Evolutionary conservation across 768 basidiomycete genomes (phyloP).

Genomic region (Lepiota brunneoincarnata): DNA sequence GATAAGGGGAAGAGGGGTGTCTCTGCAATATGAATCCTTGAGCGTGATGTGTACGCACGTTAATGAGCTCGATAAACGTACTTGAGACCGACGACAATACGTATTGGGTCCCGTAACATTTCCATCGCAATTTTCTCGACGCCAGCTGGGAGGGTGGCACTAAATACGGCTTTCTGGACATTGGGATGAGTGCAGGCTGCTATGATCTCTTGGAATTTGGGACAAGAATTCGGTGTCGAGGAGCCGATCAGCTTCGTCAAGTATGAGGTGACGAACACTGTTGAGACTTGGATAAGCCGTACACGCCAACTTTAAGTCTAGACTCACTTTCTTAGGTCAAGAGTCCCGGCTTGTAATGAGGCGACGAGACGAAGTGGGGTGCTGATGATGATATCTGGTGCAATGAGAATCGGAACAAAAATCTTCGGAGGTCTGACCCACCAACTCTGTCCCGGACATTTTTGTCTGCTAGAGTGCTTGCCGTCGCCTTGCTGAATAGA

Average conservation of each 20-base stretch:
- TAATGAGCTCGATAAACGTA: constrained; percentile 35
- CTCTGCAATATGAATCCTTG: constrained; percentile 44
- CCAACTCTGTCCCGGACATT: constrained; percentile 74
- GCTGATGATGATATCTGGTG: constrained; percentile 82
- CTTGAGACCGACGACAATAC: constrained; percentile 97
- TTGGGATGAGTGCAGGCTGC: constrained; percentile 66
- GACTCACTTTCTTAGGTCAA: constrained; percentile 74
- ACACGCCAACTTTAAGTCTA: not conserved
- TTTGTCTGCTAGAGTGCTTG: constrained; percentile 75
- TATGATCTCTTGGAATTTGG: constrained; percentile 87
- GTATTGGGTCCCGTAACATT: constrained; percentile 82
- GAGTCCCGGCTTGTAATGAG: constrained; percentile 62
- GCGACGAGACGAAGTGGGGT: constrained; percentile 89
- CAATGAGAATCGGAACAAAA: constrained; percentile 8
- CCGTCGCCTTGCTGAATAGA: constrained; percentile 87
- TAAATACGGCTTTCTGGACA: constrained; percentile 88
- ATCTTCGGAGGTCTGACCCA: constrained; percentile 30
- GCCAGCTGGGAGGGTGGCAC: constrained; percentile 89
- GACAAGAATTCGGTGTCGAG: constrained; percentile 85
- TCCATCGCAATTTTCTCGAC: constrained; percentile 85
- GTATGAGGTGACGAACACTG: constrained; percentile 81
- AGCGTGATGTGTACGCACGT: constrained; percentile 1
- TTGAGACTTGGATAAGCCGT: constrained; percentile 3
- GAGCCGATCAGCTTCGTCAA: constrained; percentile 92
- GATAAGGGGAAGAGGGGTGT: constrained; percentile 92